Conservation (phyloP, 2,329 filamentous ascomycete species). For the Ophiostoma piceae region DNA sequence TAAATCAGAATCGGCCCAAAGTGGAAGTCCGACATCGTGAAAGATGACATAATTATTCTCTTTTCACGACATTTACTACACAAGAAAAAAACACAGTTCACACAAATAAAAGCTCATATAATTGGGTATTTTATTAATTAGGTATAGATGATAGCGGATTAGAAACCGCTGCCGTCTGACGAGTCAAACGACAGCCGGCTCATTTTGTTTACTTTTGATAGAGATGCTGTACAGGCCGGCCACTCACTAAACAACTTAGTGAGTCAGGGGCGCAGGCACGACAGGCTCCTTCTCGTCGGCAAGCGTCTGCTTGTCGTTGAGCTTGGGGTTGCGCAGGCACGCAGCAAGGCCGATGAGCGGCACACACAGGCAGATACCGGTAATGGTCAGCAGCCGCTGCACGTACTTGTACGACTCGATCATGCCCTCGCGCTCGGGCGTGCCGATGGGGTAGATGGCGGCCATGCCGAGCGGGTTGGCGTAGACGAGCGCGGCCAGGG, state of each 20-base stretch:
- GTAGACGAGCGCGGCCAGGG: constrained; percentile 37
- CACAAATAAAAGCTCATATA: not conserved
- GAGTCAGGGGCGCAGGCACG: not conserved
- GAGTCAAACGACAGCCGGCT: not conserved
- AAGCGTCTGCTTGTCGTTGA: constrained; percentile 44
- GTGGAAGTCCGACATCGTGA: not conserved
- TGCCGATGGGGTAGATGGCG: constrained; percentile 39
- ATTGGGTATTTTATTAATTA: not conserved
- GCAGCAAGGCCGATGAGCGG: constrained; percentile 44
- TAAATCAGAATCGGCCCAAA: not conserved
- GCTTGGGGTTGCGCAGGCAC: constrained; percentile 42
- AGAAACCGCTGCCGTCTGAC: not conserved
- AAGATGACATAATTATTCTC: not conserved
- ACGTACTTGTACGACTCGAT: constrained; percentile 44
- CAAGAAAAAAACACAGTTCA: too few relatives aligned
- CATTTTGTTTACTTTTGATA: not conserved
- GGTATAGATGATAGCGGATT: not conserved
- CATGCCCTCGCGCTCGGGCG: constrained; percentile 40
- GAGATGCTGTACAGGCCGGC: not conserved
- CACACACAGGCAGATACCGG: constrained; percentile 46
- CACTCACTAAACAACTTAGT: not conserved
- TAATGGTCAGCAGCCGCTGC: constrained; percentile 45
- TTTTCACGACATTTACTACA: too few relatives aligned
- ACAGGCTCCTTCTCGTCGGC: constrained; percentile 27
- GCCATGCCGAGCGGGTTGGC: constrained; percentile 35